Conservation (phyloP, 1,139 yeast species). For the Geotrichum citri-aurantii region DNA sequence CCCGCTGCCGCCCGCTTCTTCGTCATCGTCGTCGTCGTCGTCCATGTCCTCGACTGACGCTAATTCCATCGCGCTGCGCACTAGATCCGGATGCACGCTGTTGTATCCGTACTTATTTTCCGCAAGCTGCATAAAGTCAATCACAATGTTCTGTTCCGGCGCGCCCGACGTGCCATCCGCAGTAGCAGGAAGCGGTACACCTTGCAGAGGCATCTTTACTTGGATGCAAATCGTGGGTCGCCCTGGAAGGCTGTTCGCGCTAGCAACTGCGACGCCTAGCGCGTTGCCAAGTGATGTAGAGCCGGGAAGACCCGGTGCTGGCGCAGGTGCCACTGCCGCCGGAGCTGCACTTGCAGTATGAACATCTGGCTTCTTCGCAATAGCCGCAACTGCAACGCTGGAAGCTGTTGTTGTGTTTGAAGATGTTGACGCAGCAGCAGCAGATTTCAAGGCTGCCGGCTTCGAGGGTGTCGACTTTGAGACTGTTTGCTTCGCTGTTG, state of each 20-base stretch:
- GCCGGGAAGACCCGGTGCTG: background rate
- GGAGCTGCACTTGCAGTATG: background rate
- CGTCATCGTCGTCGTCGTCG: slow-evolving; percentile 54
- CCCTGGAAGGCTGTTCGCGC: slow-evolving; percentile 3
- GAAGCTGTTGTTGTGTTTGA: background rate
- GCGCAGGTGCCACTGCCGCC: slow-evolving; percentile 4
- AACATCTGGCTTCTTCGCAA: background rate
- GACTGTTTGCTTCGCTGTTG: background rate
- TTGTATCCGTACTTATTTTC: slow-evolving; percentile 86
- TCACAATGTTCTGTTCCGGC: slow-evolving; percentile 44
- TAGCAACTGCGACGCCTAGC: slow-evolving; percentile 13
- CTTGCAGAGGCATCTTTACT: slow-evolving; percentile 16
- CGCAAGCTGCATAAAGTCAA: slow-evolving; percentile 72
- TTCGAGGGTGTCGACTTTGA: background rate
- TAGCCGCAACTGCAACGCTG: background rate
- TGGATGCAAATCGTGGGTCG: slow-evolving; percentile 10
- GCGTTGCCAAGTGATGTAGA: slow-evolving; percentile 10
- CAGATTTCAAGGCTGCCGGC: background rate
- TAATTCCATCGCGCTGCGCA: slow-evolving; percentile 50
- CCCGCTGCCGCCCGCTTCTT: slow-evolving; percentile 53
- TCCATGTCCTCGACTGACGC: slow-evolving; percentile 59
- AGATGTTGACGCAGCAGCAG: background rate
- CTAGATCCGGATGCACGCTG: slow-evolving; percentile 65
- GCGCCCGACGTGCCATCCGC: slow-evolving; percentile 1
- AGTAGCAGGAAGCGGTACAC: slow-evolving; percentile 4